Conservation (phyloP, 2,329 filamentous ascomycete genomes). For the Lecanosticta acicola region DNA sequence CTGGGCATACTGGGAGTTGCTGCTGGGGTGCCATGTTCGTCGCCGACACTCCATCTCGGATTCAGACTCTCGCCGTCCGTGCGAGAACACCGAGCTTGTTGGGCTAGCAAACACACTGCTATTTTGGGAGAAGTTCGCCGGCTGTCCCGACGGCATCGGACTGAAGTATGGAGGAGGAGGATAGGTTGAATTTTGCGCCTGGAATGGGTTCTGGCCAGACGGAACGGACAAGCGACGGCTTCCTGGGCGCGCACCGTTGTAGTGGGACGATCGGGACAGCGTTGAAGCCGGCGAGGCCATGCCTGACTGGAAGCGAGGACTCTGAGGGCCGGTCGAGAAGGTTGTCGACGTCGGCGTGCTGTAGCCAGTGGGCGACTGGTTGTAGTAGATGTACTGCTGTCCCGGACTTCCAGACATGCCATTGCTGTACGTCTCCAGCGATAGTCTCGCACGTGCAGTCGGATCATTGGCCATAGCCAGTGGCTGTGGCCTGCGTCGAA, state of each 20-base stretch:
- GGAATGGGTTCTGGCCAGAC: constrained; percentile 67
- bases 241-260: constrained; percentile 63
- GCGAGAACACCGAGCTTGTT: constrained; percentile 57
- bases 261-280: constrained; percentile 64
- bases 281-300: constrained; percentile 68
- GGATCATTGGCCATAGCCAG: constrained; percentile 70
- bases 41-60: constrained; percentile 73
- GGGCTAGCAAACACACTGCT: constrained; percentile 62
- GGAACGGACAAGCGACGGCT: constrained; percentile 77
- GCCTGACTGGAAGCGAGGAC: constrained; percentile 65
- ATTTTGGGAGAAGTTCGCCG: constrained; percentile 49
- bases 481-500: constrained; percentile 69
- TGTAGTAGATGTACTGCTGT: constrained; percentile 58
- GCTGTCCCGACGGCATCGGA: constrained; percentile 52
- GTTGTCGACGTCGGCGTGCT: constrained; percentile 80
- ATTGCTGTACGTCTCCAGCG: constrained; percentile 58
- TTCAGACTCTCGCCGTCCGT: constrained; percentile 61
- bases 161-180: constrained; percentile 51
- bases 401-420: constrained; percentile 58
- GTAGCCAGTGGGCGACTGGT: constrained; percentile 66
- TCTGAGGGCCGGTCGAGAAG: constrained; percentile 70
- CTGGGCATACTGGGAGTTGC: constrained; percentile 53
- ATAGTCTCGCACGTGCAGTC: constrained; percentile 54
- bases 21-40: constrained; percentile 86
- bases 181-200: constrained; percentile 53